Percentiles rank a stretch among this genome's conserved stretches.
These are phyloP conservation scores for Platanthera guangdongensis DNA, from an alignment of 106 monocot species.

Conservation along the genomic window DNA sequence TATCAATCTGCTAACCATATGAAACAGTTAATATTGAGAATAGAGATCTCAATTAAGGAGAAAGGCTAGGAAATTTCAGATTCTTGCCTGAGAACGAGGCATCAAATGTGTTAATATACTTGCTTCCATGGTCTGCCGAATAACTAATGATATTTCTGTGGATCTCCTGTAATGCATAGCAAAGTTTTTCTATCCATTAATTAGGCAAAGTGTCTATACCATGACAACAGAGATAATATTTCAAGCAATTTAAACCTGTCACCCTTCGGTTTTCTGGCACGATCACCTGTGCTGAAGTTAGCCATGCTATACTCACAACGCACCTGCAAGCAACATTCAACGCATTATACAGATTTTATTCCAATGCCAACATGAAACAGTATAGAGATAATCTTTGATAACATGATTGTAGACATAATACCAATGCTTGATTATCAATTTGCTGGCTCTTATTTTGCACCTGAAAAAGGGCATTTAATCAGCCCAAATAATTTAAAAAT, in stretches of 20 bases:
- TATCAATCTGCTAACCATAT: constrained; percentile 4
- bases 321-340: constrained; percentile 38
- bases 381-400: not conserved
- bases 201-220: not conserved
- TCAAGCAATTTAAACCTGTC: constrained; percentile 50
- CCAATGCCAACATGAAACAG: not conserved
- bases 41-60: not conserved
- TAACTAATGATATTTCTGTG: constrained; percentile 17
- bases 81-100: constrained; percentile 13
- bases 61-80: not conserved
- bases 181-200: not conserved
- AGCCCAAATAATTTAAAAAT: not conserved
- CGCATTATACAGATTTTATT: not conserved
- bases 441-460: constrained; percentile 84
- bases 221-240: not conserved
- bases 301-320: constrained; percentile 97
- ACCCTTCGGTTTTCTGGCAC: constrained; percentile 78
- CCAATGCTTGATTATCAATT: constrained; percentile 62
- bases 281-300: constrained; percentile 95
- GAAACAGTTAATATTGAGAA: not conserved
- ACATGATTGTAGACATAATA: constrained; percentile 7
- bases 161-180: constrained; percentile 2
- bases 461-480: constrained; percentile 19
- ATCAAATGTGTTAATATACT: constrained; percentile 14
- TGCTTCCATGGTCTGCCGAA: constrained; percentile 13